A percentile compares a stretch with the other conserved stretches of the same genome.
These are phyloP conservation scores for Claviceps maximensis DNA, from an alignment of 2,329 filamentous ascomycete genomes.

Conservation along the genomic window DNA sequence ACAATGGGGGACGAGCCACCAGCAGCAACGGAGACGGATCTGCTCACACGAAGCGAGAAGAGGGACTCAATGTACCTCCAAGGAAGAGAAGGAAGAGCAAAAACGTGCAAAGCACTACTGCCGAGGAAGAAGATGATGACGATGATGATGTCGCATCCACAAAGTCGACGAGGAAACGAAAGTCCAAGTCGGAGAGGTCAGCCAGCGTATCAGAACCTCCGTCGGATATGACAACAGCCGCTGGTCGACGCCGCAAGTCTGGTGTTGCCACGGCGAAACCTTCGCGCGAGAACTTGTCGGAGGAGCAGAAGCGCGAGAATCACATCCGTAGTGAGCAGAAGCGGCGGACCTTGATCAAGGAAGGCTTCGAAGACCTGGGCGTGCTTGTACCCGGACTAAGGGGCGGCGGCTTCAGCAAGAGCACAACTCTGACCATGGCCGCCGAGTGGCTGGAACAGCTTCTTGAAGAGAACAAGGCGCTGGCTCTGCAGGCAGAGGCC, in stretches of 20 bases:
- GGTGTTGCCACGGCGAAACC: slow-evolving; percentile 28
- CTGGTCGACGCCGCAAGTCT: slow-evolving; percentile 39
- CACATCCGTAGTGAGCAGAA: slow-evolving; percentile 85
- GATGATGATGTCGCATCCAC: slow-evolving; percentile 23
- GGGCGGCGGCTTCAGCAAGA: slow-evolving; percentile 70
- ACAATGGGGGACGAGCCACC: slow-evolving; percentile 7
- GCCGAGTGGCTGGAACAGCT: slow-evolving; percentile 68
- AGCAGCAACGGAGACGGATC: slow-evolving; percentile 9
- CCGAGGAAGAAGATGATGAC: slow-evolving; percentile 20
- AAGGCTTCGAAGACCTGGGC: slow-evolving; percentile 70
- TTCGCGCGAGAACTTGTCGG: slow-evolving; percentile 58
- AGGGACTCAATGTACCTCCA: slow-evolving; percentile 28
- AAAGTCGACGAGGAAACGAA: slow-evolving; percentile 30
- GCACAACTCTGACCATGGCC: slow-evolving; percentile 60
- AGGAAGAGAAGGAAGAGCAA: slow-evolving; percentile 44
- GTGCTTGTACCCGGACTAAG: slow-evolving; percentile 62
- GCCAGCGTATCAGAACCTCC: slow-evolving; percentile 16
- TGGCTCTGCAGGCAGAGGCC: slow-evolving; percentile 22
- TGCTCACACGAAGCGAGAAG: slow-evolving; percentile 17
- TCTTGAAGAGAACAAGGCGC: slow-evolving; percentile 50
- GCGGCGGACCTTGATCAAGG: slow-evolving; percentile 65
- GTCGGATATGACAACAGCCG: slow-evolving; percentile 19
- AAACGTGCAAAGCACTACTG: slow-evolving; percentile 26
- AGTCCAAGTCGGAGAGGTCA: slow-evolving; percentile 29
- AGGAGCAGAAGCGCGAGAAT: slow-evolving; percentile 73